Evolutionary conservation across 2,329 filamentous ascomycete species (phyloP).

Genomic region (Fusarium nisikadoi): DNA sequence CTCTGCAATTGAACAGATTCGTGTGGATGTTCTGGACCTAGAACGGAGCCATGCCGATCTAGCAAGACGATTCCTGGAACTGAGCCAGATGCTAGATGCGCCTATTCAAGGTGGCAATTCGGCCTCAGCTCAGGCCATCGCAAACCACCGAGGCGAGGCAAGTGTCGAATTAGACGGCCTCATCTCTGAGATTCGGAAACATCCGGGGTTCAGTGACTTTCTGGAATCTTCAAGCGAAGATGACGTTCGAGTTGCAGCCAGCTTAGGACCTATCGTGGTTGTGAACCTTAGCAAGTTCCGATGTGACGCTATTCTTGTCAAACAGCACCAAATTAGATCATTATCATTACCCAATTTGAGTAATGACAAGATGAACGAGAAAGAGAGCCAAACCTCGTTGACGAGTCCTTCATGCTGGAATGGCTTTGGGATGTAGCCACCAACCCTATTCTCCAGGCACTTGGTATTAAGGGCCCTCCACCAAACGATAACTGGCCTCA

Average conservation of each 20-base stretch:
- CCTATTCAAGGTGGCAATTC: neutral
- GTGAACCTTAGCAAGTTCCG: neutral
- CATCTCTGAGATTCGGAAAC: neutral
- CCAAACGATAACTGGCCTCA: neutral
- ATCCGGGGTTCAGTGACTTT: neutral
- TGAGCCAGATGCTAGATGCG: neutral
- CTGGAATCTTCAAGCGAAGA: neutral
- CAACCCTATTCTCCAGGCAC: neutral
- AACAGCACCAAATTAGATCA: neutral
- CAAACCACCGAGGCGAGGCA: neutral
- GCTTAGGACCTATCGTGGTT: neutral
- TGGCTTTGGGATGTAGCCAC: neutral
- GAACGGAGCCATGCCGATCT: accelerated
- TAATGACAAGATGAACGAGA: neutral
- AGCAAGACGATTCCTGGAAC: neutral
- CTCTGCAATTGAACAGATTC: neutral
- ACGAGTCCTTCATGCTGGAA: neutral
- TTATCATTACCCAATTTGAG: accelerated
- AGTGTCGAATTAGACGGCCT: accelerated
- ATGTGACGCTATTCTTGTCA: neutral
- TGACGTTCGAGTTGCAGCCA: accelerated
- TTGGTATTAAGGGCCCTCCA: neutral
- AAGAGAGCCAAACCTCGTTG: neutral
- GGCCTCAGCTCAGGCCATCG: neutral
- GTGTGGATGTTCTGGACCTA: accelerated